A percentile compares a stretch with the other conserved stretches of the same genome.
phyloP scores from a whole-genome alignment of 306 rosid genomes.

The Gynostemma pentaphyllum region DNA sequence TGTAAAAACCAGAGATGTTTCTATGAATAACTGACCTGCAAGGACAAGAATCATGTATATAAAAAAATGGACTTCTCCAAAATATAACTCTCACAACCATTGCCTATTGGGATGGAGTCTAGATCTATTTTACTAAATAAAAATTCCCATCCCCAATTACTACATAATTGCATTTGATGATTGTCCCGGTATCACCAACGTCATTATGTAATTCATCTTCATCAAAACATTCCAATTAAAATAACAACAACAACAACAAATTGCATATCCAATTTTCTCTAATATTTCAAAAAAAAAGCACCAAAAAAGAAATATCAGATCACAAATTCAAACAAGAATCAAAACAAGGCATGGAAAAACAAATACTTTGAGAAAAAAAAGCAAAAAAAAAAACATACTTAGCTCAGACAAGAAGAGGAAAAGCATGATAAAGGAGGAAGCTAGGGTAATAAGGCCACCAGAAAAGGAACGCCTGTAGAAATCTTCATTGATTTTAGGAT shows the following conservation, averaged over 20 bases:
- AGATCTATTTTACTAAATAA: not conserved
- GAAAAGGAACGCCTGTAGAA: constrained; percentile 73
- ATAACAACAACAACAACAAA: not conserved
- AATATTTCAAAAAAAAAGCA: not conserved
- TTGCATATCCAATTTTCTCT: not conserved
- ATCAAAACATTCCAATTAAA: not conserved
- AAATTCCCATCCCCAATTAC: not conserved
- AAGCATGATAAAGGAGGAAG: constrained; percentile 56
- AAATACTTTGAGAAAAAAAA: not conserved
- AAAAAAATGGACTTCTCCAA: not conserved
- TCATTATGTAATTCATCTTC: not conserved
- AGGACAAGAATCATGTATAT: not conserved
- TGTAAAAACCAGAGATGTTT: not conserved
- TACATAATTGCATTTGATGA: not conserved
- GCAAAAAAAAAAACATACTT: constrained; percentile 31
- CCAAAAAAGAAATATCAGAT: not conserved
- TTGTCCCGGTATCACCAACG: not conserved
- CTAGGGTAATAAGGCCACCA: constrained; percentile 76
- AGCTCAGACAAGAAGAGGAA: constrained; percentile 81
- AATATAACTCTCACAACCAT: not conserved
- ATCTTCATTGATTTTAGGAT: constrained; percentile 93
- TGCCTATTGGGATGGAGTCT: not conserved
- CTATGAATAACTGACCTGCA: not conserved
- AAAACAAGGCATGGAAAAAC: not conserved
- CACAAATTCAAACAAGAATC: not conserved